These are phyloP conservation scores for Alloteropsis semialata DNA, from an alignment of 176 grass and related monocot genomes.

Conservation along the genomic window DNA sequence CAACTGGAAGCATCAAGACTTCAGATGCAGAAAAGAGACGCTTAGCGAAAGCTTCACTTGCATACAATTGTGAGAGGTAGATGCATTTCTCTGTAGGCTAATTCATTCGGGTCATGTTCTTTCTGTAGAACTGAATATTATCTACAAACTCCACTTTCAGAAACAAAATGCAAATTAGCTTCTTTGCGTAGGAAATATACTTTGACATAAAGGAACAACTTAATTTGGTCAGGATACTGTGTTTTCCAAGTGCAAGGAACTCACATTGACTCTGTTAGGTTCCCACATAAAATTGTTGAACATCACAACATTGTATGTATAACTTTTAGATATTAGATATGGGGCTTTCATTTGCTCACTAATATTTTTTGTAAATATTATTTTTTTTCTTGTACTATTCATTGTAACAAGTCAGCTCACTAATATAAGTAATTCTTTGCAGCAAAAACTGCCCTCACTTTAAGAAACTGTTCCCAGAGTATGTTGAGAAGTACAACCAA, in stretches of 20 bases:
- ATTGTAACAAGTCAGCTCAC: not conserved
- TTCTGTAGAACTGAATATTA: not conserved
- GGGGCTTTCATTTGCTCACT: not conserved
- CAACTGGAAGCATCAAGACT: constrained; percentile 96
- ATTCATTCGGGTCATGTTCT: not conserved
- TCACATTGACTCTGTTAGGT: not conserved
- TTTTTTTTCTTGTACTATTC: not conserved
- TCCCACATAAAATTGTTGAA: not conserved
- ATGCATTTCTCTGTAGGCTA: constrained; percentile 24
- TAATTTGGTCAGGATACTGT: not conserved
- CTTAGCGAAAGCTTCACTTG: constrained; percentile 95
- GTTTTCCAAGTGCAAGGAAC: not conserved
- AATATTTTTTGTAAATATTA: not conserved
- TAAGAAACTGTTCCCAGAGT: constrained; percentile 94
- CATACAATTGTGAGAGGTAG: constrained; percentile 98
- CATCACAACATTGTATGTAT: not conserved
- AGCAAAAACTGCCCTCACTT: constrained; percentile 96
- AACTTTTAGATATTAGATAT: not conserved
- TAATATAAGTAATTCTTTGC: constrained; percentile 3
- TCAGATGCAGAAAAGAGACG: constrained; percentile 76
- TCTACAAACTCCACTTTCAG: not conserved
- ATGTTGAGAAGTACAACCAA: constrained; percentile 82
- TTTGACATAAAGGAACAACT: not conserved
- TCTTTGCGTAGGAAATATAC: not conserved
- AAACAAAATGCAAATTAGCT: not conserved